Conservation (phyloP, 768 basidiomycete genomes). For the Amanita fuliginea region DNA sequence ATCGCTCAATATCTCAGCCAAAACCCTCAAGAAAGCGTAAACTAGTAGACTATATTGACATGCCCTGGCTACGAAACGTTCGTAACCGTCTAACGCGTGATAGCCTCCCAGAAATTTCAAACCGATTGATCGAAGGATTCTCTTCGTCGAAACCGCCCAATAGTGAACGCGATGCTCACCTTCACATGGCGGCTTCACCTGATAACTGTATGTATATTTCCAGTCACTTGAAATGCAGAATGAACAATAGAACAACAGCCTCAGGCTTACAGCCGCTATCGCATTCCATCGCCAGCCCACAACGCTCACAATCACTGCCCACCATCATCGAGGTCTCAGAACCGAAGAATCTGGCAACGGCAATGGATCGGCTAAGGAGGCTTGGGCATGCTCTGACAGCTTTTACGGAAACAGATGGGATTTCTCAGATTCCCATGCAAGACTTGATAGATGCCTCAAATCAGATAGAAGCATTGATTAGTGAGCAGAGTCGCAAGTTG, state of each 20-base stretch:
- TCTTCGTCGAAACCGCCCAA: neutral
- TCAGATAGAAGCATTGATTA: conserved; percentile 33
- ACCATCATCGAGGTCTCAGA: conserved; percentile 9
- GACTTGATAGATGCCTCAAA: conserved; percentile 39
- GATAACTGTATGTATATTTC: neutral
- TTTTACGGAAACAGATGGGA: conserved; percentile 24
- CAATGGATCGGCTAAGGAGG: conserved; percentile 30
- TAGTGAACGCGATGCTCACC: neutral
- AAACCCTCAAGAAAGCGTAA: conserved; percentile 1
- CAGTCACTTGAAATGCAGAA: neutral
- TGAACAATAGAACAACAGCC: neutral
- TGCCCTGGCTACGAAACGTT: neutral
- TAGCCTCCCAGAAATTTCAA: neutral
- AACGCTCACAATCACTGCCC: neutral
- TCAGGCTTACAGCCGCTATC: neutral
- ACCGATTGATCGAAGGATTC: neutral
- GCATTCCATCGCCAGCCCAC: neutral
- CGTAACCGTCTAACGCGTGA: neutral
- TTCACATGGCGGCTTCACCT: neutral
- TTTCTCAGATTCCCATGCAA: conserved; percentile 36
- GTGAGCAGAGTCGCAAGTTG: conserved; percentile 29
- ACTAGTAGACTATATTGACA: neutral
- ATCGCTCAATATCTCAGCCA: conserved; percentile 1
- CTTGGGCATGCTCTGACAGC: conserved; percentile 33
- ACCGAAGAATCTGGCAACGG: conserved; percentile 26